Conservation (phyloP, 306 rosid species). For the Quercus rubra region DNA sequence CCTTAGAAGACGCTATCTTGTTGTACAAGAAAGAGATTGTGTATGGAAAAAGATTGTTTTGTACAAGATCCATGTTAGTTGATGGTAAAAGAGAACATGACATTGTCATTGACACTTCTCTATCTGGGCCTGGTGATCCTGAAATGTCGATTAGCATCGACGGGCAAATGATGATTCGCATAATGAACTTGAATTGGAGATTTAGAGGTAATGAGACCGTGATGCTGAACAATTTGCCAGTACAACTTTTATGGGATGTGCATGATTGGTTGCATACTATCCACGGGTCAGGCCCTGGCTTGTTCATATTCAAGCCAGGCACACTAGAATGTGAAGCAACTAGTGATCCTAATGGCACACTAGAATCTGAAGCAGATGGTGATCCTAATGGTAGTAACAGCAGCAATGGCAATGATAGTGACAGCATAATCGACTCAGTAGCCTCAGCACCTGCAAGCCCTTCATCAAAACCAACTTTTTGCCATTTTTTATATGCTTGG, state of each 20-base stretch:
- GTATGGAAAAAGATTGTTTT: conserved; percentile 52
- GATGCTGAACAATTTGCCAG: conserved; percentile 42
- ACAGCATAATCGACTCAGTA: not conserved
- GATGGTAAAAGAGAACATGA: conserved; percentile 48
- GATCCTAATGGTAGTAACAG: conserved; percentile 13
- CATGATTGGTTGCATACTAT: conserved; percentile 64
- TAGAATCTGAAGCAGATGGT: conserved; percentile 1
- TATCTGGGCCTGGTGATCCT: conserved; percentile 57
- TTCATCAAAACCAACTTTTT: conserved; percentile 23
- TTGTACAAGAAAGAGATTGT: conserved; percentile 56
- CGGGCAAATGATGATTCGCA: conserved; percentile 39
- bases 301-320: conserved; percentile 59
- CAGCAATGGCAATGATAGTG: not conserved
- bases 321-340: conserved; percentile 2
- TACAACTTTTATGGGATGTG: conserved; percentile 69
- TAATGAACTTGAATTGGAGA: conserved; percentile 74
- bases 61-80: conserved; percentile 47
- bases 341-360: not conserved
- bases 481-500: conserved; percentile 64
- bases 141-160: conserved; percentile 72
- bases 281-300: conserved; percentile 42
- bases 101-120: conserved; percentile 50
- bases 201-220: conserved; percentile 65
- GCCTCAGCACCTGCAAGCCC: conserved; percentile 10
- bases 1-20: conserved; percentile 39